Percentiles rank a stretch among this genome's conserved stretches.
phyloP scores from a whole-genome alignment of 176 grass and related monocot species.

The Bothriochloa decipiens region DNA sequence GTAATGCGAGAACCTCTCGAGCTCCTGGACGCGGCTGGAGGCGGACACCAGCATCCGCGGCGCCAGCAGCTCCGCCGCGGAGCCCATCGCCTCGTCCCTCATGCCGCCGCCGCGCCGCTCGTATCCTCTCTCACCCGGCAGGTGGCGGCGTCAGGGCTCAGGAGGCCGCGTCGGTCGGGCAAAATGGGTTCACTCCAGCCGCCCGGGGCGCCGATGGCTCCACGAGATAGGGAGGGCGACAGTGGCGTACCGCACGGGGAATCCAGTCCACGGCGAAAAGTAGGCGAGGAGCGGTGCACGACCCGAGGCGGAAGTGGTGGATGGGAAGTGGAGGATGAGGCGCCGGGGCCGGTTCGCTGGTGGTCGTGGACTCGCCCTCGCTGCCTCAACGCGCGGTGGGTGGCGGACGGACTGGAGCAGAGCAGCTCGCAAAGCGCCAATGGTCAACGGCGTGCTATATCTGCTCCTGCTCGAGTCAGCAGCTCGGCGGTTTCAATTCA shows the following conservation, averaged over 20 bases:
- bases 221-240: too few species aligned
- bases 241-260: conserved; percentile 28
- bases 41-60: conserved; percentile 58
- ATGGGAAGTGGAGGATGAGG: too few species aligned
- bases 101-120: conserved; percentile 24
- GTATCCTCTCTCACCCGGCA: not conserved
- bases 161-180: not conserved
- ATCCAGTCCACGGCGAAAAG: not conserved
- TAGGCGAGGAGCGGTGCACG: conserved; percentile 1
- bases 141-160: not conserved
- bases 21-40: conserved; percentile 64
- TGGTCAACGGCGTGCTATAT: not conserved
- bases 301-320: not conserved
- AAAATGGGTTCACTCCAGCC: not conserved
- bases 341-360: not conserved
- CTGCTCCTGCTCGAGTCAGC: not conserved
- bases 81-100: conserved; percentile 39
- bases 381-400: not conserved
- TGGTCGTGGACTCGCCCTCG: not conserved
- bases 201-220: not conserved
- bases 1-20: conserved; percentile 84
- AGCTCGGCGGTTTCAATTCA: not conserved
- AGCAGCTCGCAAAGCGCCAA: conserved; percentile 14
- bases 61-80: conserved; percentile 36
- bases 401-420: not conserved